Evolutionary conservation across 2,329 filamentous ascomycete species (phyloP), one percentile per base, ranked within the genome.

Genomic region (Lasiodiplodia citricola): DNA sequence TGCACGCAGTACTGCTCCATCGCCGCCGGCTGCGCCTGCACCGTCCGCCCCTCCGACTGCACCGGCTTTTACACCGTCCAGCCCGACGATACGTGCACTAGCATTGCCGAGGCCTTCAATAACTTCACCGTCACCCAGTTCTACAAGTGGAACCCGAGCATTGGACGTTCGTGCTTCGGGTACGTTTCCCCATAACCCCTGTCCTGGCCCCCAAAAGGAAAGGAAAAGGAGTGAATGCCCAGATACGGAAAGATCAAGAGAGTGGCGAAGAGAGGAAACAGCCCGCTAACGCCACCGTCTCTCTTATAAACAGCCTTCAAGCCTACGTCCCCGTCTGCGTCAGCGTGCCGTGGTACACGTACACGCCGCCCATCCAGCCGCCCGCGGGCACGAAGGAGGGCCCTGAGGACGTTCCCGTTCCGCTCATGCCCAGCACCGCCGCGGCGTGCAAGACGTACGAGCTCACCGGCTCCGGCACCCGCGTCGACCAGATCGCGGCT

Each of bases 251-350:
- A n/a, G 8, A 25, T 14, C 4, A 10, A 52, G n/a, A 52, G 50
- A 52, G 5, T n/a, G n/a, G 23, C 47, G 11, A 16, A 52, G 23
- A 52, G n/a, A 25, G 10, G 4, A 14, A 14, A 25, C 50, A n/a
- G 21, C 68, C 55, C 2, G 70, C 73, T 52, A 67, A 73, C 58
- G 73, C 75, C 55, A 72, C 72, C 23, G 18, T 47, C 18, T 47
- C 4, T 8, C 13, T 21, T 21, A 69, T 1, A 6, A 13, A 13
- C 28, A 64, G 76, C 14, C 72, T 79, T 2, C 75, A 72, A 37
- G 77, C 75, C n/a, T 76, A 74, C 67, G 74, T 76, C 4, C 77
- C 76, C 11, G 74, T 79, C 62, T 79, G 77, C 72, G 77, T 78
- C 66, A 69, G 69, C 28, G 72, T 74, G 8, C 52, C 73, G 1